Conservation (phyloP, 371 early-diverging fungal species). For the Circinella umbellata region DNA sequence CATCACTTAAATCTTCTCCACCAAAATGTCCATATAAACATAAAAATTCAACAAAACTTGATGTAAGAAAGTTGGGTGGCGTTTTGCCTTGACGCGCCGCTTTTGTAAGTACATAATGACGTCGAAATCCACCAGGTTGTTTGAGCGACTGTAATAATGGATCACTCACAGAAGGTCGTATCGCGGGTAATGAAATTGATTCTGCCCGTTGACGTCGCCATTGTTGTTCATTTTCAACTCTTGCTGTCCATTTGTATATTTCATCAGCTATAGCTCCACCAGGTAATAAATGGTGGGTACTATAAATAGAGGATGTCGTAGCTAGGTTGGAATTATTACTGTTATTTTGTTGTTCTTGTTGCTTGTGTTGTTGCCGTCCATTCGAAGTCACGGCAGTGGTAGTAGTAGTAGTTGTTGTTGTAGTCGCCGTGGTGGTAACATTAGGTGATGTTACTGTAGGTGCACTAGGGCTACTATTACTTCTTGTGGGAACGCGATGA, state of each 20-base stretch:
- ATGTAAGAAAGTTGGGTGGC: constrained; percentile 76
- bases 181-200: constrained; percentile 59
- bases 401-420: neutral
- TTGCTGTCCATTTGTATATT: constrained; percentile 92
- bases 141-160: constrained; percentile 50
- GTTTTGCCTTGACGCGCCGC: constrained; percentile 73
- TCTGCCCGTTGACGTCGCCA: constrained; percentile 53
- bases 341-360: neutral
- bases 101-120: constrained; percentile 78
- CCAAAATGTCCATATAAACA: constrained; percentile 95
- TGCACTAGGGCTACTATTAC: neutral
- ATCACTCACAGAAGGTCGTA: constrained; percentile 38
- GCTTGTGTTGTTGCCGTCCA: neutral
- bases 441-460: constrained; percentile 20
- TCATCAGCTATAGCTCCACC: constrained; percentile 86
- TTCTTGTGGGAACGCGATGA: neutral
- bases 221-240: constrained; percentile 65
- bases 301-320: constrained; percentile 30
- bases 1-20: constrained; percentile 89
- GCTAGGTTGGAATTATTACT: too few species aligned
- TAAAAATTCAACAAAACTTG: constrained; percentile 93
- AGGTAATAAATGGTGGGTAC: constrained; percentile 52
- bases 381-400: neutral
- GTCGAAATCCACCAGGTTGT: constrained; percentile 89
- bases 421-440: constrained; percentile 20